Percentiles rank a stretch among this genome's conserved stretches.
Evolutionary conservation across 2,329 filamentous ascomycete genomes (phyloP).

Genomic region (Chalaropsis thielavioides): DNA sequence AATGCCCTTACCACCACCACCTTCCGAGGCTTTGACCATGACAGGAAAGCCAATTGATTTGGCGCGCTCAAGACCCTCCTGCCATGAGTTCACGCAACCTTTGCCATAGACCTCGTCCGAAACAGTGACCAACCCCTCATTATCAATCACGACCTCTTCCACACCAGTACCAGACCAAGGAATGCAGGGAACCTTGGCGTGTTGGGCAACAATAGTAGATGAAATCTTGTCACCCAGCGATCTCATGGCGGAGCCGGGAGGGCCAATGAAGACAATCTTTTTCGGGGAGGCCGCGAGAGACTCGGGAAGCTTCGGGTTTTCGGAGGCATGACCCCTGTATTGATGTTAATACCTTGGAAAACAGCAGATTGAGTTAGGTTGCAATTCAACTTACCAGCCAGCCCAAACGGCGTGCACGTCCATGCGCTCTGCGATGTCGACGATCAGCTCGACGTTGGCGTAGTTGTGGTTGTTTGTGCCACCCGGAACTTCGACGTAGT

Average conservation of each 20-base stretch:
- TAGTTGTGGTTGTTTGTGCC: slow-evolving; percentile 99
- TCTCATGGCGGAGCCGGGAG: slow-evolving; percentile 94
- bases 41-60: slow-evolving; percentile 91
- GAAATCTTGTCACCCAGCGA: slow-evolving; percentile 99
- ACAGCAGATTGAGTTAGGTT: background rate
- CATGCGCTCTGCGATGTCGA: slow-evolving; percentile 97
- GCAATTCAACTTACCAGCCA: slow-evolving; percentile 59
- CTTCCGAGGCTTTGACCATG: slow-evolving; percentile 99
- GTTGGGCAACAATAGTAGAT: slow-evolving; percentile 96
- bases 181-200: slow-evolving; percentile 90
- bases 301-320: slow-evolving; percentile 95
- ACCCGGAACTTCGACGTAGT: slow-evolving; percentile 97
- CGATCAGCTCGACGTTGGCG: slow-evolving; percentile 97
- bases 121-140: slow-evolving; percentile 81
- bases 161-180: slow-evolving; percentile 98
- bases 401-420: slow-evolving; percentile 97
- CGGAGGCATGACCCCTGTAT: slow-evolving; percentile 81
- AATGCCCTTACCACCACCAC: slow-evolving; percentile 97
- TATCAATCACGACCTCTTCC: slow-evolving; percentile 61
- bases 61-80: slow-evolving; percentile 79
- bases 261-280: slow-evolving; percentile 98
- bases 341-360: background rate
- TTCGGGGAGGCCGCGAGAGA: slow-evolving; percentile 90
- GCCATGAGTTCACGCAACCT: slow-evolving; percentile 77
- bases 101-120: slow-evolving; percentile 71